phyloP scores from a whole-genome alignment of 1,284 basidiomycete genomes.

The Ganoderma leucocontextum region DNA sequence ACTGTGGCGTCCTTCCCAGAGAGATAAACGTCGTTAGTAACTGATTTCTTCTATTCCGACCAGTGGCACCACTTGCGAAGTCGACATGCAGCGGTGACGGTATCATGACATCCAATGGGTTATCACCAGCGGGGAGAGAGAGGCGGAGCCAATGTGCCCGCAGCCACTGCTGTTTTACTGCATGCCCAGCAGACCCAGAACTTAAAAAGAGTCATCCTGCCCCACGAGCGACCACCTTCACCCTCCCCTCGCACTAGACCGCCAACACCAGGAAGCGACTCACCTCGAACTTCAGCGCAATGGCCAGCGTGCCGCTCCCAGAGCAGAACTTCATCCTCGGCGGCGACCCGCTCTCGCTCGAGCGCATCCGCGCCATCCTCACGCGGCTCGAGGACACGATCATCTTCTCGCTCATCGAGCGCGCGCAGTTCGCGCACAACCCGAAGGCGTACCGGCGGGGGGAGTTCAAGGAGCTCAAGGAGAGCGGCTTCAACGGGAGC shows the following conservation, averaged over 20 bases:
- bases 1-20: background rate
- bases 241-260: background rate
- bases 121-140: background rate
- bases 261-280: background rate
- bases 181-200: background rate
- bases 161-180: background rate
- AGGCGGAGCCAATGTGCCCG: background rate
- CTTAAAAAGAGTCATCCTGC: background rate
- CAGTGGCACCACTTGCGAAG: conserved; percentile 1
- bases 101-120: background rate
- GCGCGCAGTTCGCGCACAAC: conserved; percentile 96
- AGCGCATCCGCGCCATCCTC: conserved; percentile 88
- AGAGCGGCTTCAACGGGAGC: conserved; percentile 79
- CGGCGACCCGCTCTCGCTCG: conserved; percentile 83
- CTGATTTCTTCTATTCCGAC: background rate
- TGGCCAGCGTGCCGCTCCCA: conserved; percentile 60
- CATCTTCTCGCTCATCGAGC: conserved; percentile 96
- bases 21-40: background rate
- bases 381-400: conserved; percentile 97
- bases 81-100: background rate
- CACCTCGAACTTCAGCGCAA: conserved; percentile 16
- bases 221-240: background rate
- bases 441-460: conserved; percentile 88
- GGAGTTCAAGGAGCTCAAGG: conserved; percentile 80
- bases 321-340: conserved; percentile 69